Evolutionary conservation across 2,329 filamentous ascomycete species (phyloP).

Genomic region (Hymenoscyphus salicellus): DNA sequence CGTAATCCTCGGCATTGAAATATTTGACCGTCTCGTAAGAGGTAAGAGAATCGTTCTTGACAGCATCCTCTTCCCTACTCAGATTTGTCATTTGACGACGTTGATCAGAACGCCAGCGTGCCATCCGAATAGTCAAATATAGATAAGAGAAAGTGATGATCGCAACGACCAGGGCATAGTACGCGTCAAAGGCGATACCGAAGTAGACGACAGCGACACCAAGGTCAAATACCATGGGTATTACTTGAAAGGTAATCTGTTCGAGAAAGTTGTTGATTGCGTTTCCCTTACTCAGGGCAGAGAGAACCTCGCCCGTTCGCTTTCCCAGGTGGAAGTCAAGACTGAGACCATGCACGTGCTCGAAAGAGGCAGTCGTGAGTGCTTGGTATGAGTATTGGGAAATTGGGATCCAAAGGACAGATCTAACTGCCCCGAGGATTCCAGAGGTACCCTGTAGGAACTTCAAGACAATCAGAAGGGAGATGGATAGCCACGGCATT

Average conservation of each 20-base stretch:
- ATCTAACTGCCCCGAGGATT: conserved; percentile 75
- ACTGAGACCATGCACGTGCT: conserved; percentile 93
- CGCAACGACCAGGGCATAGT: conserved; percentile 85
- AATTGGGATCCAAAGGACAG: conserved; percentile 91
- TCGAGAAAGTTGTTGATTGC: conserved; percentile 96
- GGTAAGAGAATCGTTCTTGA: conserved; percentile 97
- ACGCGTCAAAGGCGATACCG: conserved; percentile 73
- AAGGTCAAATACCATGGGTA: conserved; percentile 91
- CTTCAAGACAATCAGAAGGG: conserved; percentile 73
- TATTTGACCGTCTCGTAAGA: conserved; percentile 97
- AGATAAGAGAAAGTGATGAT: conserved; percentile 95
- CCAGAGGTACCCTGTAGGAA: conserved; percentile 87
- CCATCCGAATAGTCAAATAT: conserved; percentile 94
- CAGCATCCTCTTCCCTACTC: conserved; percentile 89
- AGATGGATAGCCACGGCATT: conserved; percentile 71
- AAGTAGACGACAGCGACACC: conserved; percentile 82
- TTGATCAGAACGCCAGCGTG: conserved; percentile 86
- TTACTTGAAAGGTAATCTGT: conserved; percentile 91
- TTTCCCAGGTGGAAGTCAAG: conserved; percentile 96
- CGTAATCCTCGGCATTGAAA: conserved; percentile 80
- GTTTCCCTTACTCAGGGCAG: conserved; percentile 90
- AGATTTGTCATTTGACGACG: conserved; percentile 92
- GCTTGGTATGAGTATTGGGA: conserved; percentile 96
- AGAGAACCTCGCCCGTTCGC: conserved; percentile 92
- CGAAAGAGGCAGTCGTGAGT: conserved; percentile 90